Evolutionary conservation across 202 grass and related monocot species (phyloP).

Genomic region (Tripidium arundinaceum): DNA sequence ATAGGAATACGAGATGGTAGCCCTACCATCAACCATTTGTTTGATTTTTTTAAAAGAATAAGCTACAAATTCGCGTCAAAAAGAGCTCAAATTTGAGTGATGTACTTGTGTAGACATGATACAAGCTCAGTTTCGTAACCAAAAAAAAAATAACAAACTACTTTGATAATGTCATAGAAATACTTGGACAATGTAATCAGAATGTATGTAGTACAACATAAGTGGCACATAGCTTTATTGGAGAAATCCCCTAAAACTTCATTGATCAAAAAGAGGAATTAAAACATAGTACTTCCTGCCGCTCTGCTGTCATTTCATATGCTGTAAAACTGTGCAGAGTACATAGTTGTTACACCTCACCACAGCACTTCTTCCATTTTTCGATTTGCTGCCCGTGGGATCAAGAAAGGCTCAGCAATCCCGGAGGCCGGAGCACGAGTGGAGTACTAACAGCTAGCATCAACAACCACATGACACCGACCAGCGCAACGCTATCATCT

Average conservation of each 20-base stretch:
- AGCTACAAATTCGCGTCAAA: no score
- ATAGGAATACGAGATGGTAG: no score
- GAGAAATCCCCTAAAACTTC: not conserved
- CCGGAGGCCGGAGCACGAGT: no score
- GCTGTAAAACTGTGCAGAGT: not conserved
- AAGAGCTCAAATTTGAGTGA: no score
- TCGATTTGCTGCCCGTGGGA: not conserved
- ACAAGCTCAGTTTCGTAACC: no score
- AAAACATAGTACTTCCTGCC: not conserved
- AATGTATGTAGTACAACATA: no score
- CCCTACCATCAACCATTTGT: no score
- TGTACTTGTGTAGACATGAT: no score
- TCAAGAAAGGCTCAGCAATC: not conserved
- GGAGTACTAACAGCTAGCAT: no score
- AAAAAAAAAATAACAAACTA: not conserved
- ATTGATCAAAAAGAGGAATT: not conserved
- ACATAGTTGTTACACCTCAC: not conserved
- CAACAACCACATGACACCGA: constrained; percentile 34
- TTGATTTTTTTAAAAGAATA: no score
- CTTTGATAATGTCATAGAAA: not conserved
- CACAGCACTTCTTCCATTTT: no score
- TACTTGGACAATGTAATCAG: not conserved
- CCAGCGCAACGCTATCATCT: not conserved
- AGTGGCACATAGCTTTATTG: not conserved
- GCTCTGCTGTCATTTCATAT: not conserved